Conservation (phyloP, 2,329 filamentous ascomycete species). For the Emydomyces testavorans region DNA sequence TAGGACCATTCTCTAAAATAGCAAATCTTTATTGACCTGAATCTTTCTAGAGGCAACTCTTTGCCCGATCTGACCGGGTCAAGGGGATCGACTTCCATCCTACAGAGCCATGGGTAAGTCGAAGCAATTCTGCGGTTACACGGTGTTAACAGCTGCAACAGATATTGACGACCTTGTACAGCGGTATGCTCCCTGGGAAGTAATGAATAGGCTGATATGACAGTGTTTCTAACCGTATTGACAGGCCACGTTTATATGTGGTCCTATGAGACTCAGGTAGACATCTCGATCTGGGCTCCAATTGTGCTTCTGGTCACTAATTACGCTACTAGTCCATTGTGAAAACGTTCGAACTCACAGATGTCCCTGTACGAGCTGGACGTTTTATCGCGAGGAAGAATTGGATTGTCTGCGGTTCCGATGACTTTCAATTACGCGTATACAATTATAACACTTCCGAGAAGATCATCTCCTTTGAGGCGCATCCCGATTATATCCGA, state of each 20-base stretch:
- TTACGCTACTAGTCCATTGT: slow-evolving; percentile 56
- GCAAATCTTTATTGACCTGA: slow-evolving; percentile 30
- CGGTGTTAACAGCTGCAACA: slow-evolving; percentile 24
- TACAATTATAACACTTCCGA: slow-evolving; percentile 99
- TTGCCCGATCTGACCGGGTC: slow-evolving; percentile 86
- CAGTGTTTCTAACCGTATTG: slow-evolving; percentile 20
- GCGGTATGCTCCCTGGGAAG: slow-evolving; percentile 48
- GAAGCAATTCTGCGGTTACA: background rate
- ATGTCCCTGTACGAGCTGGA: slow-evolving; percentile 92
- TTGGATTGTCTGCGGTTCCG: slow-evolving; percentile 92
- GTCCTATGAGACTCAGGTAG: slow-evolving; percentile 83
- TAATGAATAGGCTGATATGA: slow-evolving; percentile 15
- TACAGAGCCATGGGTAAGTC: slow-evolving; percentile 78
- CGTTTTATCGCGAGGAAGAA: slow-evolving; percentile 97
- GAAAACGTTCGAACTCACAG: slow-evolving; percentile 97
- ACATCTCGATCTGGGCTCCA: slow-evolving; percentile 13
- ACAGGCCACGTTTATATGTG: slow-evolving; percentile 95
- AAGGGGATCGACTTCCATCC: slow-evolving; percentile 97
- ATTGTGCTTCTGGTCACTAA: background rate
- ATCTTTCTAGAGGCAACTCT: slow-evolving; percentile 61
- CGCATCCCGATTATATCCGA: slow-evolving; percentile 95
- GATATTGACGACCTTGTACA: slow-evolving; percentile 88
- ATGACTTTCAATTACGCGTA: slow-evolving; percentile 79
- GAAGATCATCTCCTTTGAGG: slow-evolving; percentile 94
- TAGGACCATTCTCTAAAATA: background rate